Evolutionary conservation across 2,329 filamentous ascomycete genomes (phyloP).

Genomic region (Fusarium newnesense): DNA sequence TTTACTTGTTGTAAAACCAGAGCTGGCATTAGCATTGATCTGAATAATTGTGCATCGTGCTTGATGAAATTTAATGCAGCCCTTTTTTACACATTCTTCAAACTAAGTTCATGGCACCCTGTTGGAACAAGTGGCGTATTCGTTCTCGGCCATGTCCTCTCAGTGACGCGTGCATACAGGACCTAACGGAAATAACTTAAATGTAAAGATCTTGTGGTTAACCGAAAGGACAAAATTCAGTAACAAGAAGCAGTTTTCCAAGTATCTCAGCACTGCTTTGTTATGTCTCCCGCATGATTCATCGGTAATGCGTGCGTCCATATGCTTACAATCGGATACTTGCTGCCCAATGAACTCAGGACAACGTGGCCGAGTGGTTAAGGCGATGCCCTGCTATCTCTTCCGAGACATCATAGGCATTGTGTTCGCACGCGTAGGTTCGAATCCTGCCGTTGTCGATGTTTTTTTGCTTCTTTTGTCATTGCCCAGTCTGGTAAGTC

Average conservation of each 20-base stretch:
- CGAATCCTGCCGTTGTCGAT: slow-evolving; percentile 17
- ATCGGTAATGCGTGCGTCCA: too few relatives aligned
- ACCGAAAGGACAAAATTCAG: fast-evolving
- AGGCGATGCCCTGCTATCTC: slow-evolving; percentile 27
- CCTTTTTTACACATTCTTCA: not conserved
- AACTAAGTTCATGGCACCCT: not conserved
- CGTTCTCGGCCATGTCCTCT: too few relatives aligned
- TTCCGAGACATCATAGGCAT: slow-evolving; percentile 17
- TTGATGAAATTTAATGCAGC: not conserved
- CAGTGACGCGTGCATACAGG: not conserved
- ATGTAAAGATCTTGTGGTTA: fast-evolving
- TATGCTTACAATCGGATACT: fast-evolving
- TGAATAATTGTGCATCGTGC: not conserved
- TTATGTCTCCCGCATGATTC: fast-evolving
- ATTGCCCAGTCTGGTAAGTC: fast-evolving
- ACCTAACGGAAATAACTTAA: fast-evolving
- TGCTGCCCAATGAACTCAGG: not conserved
- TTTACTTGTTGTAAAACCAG: fast-evolving
- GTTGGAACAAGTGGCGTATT: not conserved
- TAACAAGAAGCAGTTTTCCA: too few relatives aligned
- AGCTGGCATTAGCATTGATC: not conserved
- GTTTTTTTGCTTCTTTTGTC: not conserved
- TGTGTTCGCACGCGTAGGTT: slow-evolving; percentile 23
- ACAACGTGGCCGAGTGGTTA: slow-evolving; percentile 26
- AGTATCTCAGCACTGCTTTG: fast-evolving